Conservation (phyloP, 2,329 filamentous ascomycete species). For the Monilinia fructicola region DNA sequence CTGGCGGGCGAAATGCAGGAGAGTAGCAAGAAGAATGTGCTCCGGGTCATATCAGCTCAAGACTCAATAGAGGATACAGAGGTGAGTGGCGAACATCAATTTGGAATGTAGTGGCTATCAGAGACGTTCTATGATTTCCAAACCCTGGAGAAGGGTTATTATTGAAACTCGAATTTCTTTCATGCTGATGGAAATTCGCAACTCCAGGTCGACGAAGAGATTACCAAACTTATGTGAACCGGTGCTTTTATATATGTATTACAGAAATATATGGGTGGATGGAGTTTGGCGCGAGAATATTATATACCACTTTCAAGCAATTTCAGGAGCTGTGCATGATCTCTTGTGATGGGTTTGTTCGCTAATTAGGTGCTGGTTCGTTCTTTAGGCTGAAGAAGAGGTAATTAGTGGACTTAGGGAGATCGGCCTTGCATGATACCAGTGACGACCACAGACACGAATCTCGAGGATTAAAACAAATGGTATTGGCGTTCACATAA, state of each 20-base stretch:
- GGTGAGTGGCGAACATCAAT: slow-evolving; percentile 55
- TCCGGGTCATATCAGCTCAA: slow-evolving; percentile 94
- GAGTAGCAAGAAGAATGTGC: slow-evolving; percentile 98
- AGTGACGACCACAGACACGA: not conserved
- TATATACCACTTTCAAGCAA: slow-evolving; percentile 18
- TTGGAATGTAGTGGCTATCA: slow-evolving; percentile 1
- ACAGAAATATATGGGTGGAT: slow-evolving; percentile 26
- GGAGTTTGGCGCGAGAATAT: slow-evolving; percentile 32
- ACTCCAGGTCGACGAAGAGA: slow-evolving; percentile 44
- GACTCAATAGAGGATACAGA: slow-evolving; percentile 99
- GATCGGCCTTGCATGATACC: slow-evolving; percentile 18
- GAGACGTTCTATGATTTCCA: slow-evolving; percentile 40
- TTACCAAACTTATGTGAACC: slow-evolving; percentile 43
- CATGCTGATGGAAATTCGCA: slow-evolving; percentile 29
- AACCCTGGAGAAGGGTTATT: not conserved
- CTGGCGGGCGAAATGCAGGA: slow-evolving; percentile 97
- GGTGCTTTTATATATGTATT: slow-evolving; percentile 29
- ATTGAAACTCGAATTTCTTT: slow-evolving; percentile 20
- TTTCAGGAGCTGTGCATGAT: slow-evolving; percentile 9
- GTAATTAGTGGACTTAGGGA: slow-evolving; percentile 19
- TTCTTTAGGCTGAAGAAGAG: slow-evolving; percentile 23
- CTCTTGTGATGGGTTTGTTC: slow-evolving; percentile 22
- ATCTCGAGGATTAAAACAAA: not conserved
- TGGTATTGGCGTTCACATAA: not conserved
- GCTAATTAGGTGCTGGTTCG: slow-evolving; percentile 18